These are phyloP conservation scores for Leptodontidium sp. DNA, from an alignment of 2,329 filamentous ascomycete genomes.

Conservation along the genomic window DNA sequence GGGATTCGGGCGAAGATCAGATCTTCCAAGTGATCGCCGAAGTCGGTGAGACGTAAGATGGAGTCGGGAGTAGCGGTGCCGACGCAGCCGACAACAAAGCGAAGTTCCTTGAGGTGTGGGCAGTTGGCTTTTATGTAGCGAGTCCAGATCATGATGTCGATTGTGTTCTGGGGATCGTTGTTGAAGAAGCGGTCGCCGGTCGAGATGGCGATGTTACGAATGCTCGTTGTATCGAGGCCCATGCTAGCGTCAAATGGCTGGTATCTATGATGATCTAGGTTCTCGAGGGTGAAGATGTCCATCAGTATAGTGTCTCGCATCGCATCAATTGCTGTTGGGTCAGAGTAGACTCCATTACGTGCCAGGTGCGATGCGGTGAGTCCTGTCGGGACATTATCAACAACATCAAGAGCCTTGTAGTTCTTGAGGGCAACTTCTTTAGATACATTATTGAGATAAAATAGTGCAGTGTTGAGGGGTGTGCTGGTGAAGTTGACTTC, in stretches of 20 bases:
- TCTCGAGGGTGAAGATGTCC: neutral
- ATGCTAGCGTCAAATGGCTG: neutral
- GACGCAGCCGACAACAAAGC: neutral
- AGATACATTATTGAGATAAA: too few relatives aligned
- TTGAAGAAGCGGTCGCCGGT: neutral
- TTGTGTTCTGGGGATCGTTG: neutral
- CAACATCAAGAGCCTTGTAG: too few relatives aligned
- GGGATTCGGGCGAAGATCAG: neutral
- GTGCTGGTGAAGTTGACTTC: too few relatives aligned
- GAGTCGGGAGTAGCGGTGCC: neutral
- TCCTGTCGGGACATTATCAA: too few relatives aligned
- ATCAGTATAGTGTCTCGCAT: neutral
- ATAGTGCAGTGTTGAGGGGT: too few relatives aligned
- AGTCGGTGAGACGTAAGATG: neutral
- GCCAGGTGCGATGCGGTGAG: too few relatives aligned
- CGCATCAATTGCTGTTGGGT: too few relatives aligned
- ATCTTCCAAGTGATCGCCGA: neutral
- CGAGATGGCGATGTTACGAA: neutral
- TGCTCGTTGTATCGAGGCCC: neutral
- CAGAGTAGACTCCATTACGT: too few relatives aligned
- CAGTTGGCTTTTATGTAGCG: neutral
- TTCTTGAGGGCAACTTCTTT: too few relatives aligned
- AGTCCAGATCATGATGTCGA: neutral
- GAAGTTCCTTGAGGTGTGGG: neutral
- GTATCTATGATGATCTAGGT: neutral